phyloP scores from a whole-genome alignment of 192 early-diverging fungal species.

The Jimgerdemannia flammicorona region DNA sequence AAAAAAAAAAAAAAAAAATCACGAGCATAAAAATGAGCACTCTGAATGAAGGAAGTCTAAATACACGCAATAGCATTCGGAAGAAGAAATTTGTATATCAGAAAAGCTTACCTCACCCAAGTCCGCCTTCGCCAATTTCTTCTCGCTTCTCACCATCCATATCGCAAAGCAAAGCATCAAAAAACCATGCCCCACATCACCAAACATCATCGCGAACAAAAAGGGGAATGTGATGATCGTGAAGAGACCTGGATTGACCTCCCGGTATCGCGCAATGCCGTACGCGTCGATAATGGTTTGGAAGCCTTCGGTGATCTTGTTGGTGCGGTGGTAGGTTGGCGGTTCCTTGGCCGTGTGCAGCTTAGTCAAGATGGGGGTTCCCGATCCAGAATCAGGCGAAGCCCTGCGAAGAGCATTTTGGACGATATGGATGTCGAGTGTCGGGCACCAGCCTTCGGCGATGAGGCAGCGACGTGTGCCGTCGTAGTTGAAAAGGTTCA shows the following conservation, averaged over 20 bases:
- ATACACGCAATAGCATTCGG: slow-evolving; percentile 14
- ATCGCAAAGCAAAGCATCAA: slow-evolving; percentile 74
- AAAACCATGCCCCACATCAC: slow-evolving; percentile 95
- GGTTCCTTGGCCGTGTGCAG: slow-evolving; percentile 82
- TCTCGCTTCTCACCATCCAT: slow-evolving; percentile 80
- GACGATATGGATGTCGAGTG: slow-evolving; percentile 75
- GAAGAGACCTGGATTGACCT: slow-evolving; percentile 98
- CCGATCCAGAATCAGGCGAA: slow-evolving; percentile 79
- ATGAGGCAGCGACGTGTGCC: slow-evolving; percentile 89
- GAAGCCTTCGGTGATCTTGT: slow-evolving; percentile 96
- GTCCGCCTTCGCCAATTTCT: slow-evolving; percentile 67
- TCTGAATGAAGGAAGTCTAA: neutral
- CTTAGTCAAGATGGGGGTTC: slow-evolving; percentile 82
- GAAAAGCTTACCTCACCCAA: slow-evolving; percentile 63
- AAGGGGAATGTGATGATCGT: slow-evolving; percentile 99
- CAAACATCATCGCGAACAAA: slow-evolving; percentile 99
- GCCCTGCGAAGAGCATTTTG: slow-evolving; percentile 83
- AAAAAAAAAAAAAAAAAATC: neutral
- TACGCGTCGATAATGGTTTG: slow-evolving; percentile 98
- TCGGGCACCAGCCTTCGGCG: slow-evolving; percentile 98
- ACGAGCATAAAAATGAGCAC: neutral
- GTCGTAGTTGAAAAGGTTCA: slow-evolving; percentile 98
- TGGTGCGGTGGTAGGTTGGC: slow-evolving; percentile 92
- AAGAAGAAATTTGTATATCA: neutral
- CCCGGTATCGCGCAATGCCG: slow-evolving; percentile 91